Percentiles rank a stretch among this genome's conserved stretches.
Conservation (phyloP, 345 rosid species). For the Lepidium didymum region DNA sequence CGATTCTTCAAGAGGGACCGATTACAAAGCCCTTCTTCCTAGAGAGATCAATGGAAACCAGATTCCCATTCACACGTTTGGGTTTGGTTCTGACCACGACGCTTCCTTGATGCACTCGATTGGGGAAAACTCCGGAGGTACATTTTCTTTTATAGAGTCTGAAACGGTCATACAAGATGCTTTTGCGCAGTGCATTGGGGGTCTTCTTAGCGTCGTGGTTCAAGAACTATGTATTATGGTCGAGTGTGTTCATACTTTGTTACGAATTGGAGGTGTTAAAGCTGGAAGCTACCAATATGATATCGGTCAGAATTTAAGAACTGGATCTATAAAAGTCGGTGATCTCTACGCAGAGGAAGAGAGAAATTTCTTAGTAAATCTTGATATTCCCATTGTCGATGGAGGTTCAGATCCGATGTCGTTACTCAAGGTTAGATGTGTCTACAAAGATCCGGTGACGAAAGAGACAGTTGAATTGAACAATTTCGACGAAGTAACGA, state of each 20-base stretch:
- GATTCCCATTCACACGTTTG: constrained; percentile 91
- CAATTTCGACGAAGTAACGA: constrained; percentile 45
- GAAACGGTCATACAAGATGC: constrained; percentile 94
- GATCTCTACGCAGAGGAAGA: constrained; percentile 97
- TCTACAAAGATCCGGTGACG: constrained; percentile 59
- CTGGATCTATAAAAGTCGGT: constrained; percentile 63
- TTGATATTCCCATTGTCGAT: constrained; percentile 55
- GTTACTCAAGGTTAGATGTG: constrained; percentile 58
- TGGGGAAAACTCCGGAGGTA: constrained; percentile 80
- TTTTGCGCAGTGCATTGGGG: constrained; percentile 98
- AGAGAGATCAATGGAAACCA: constrained; percentile 40
- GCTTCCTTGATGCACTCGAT: constrained; percentile 89
- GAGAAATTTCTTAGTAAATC: constrained; percentile 74
- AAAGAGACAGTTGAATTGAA: constrained; percentile 42
- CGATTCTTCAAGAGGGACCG: constrained; percentile 25
- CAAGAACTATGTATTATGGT: constrained; percentile 62
- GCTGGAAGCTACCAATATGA: constrained; percentile 70
- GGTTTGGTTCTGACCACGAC: constrained; percentile 92
- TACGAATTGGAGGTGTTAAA: constrained; percentile 56
- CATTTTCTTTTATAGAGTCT: constrained; percentile 95
- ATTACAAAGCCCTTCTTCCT: constrained; percentile 61
- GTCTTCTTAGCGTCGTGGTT: constrained; percentile 83
- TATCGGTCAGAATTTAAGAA: constrained; percentile 33
- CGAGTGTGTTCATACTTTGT: constrained; percentile 43
- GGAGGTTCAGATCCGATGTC: constrained; percentile 42